phyloP scores from a whole-genome alignment of 768 basidiomycete species.

The Boletales sp. region DNA sequence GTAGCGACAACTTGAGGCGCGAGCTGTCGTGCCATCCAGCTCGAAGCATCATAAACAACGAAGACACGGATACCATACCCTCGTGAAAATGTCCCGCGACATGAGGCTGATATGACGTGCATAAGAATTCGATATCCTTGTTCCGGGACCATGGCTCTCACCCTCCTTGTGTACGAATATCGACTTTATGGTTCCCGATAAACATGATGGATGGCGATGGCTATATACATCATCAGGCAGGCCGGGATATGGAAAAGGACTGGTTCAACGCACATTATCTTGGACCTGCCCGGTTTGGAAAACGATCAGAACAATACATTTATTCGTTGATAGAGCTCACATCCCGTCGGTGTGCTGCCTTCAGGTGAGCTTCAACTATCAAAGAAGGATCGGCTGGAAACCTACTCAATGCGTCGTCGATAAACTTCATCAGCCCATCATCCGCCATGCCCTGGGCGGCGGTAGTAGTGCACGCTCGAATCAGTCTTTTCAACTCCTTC shows the following conservation, averaged over 20 bases:
- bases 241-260: no score
- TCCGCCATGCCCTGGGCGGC: constrained; percentile 17
- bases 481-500: constrained; percentile 35
- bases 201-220: not conserved
- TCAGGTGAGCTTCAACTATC: constrained; percentile 26
- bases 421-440: constrained; percentile 38
- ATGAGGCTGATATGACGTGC: constrained; percentile 22
- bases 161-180: constrained; percentile 18
- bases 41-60: constrained; percentile 14
- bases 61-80: constrained; percentile 8
- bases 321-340: constrained; percentile 25
- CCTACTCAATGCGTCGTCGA: constrained; percentile 47
- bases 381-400: constrained; percentile 4
- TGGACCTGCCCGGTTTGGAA: constrained; percentile 36
- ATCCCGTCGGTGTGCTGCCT: constrained; percentile 27
- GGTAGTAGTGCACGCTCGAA: constrained; percentile 29
- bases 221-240: constrained; percentile 9
- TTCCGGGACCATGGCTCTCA: constrained; percentile 1
- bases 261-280: constrained; percentile 33
- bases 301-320: constrained; percentile 26
- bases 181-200: constrained; percentile 7
- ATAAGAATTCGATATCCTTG: not conserved
- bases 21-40: constrained; percentile 27
- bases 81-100: constrained; percentile 24
- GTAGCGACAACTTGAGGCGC: constrained; percentile 41